phyloP scores from a whole-genome alignment of 2,329 filamentous ascomycete genomes.

The Lasiodiplodia gonubiensis region DNA sequence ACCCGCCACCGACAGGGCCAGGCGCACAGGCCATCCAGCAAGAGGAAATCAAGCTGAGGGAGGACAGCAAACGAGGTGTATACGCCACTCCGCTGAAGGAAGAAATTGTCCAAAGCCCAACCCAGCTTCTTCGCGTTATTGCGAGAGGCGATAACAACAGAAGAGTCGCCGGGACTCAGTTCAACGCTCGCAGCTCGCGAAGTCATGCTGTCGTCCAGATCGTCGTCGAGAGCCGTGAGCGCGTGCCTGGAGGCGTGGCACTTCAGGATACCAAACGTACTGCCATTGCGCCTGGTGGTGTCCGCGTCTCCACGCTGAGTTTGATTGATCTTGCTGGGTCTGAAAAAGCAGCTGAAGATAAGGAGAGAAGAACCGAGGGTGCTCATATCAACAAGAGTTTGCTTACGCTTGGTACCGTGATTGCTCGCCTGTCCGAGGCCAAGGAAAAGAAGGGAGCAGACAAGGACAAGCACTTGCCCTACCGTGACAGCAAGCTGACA shows the following conservation, averaged over 20 bases:
- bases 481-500: constrained; percentile 96
- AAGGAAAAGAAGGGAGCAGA: constrained; percentile 83
- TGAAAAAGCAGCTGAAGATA: constrained; percentile 92
- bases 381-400: constrained; percentile 99
- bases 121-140: constrained; percentile 91
- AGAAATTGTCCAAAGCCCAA: constrained; percentile 97
- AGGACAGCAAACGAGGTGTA: constrained; percentile 94
- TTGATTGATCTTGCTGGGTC: constrained; percentile 96
- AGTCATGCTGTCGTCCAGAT: constrained; percentile 99
- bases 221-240: constrained; percentile 93
- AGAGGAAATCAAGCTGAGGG: constrained; percentile 95
- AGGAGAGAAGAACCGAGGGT: constrained; percentile 91
- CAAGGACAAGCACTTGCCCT: constrained; percentile 92
- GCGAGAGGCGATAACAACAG: constrained; percentile 90
- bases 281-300: constrained; percentile 72
- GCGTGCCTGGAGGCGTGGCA: constrained; percentile 63
- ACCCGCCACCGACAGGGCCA: constrained; percentile 64
- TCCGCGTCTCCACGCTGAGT: constrained; percentile 92
- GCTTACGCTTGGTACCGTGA: constrained; percentile 92
- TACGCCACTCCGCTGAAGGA: constrained; percentile 97
- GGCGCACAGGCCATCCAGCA: constrained; percentile 58
- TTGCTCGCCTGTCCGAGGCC: constrained; percentile 85
- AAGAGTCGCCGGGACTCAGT: constrained; percentile 92
- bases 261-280: constrained; percentile 50
- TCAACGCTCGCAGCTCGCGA: constrained; percentile 93